Evolutionary conservation across 331 rosid species (phyloP).

Genomic region (Acacia concinna): DNA sequence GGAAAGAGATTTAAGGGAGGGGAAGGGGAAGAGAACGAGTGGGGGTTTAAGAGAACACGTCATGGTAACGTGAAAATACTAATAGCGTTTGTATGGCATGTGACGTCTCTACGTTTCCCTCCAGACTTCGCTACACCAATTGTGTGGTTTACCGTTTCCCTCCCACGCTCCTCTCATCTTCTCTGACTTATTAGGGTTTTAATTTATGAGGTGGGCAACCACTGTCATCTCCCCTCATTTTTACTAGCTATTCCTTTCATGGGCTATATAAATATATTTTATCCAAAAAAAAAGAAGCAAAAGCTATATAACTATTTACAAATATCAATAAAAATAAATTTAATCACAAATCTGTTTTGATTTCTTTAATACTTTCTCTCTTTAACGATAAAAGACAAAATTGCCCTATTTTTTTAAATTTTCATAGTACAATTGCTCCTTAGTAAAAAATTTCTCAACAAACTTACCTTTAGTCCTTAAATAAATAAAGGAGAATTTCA

Average conservation of each 20-base stretch:
- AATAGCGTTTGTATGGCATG: slow-evolving; percentile 37
- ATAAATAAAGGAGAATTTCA: no score
- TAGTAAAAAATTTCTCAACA: no score
- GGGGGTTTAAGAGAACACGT: slow-evolving; percentile 43
- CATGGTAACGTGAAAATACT: background rate
- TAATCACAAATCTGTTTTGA: no score
- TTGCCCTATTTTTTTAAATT: no score
- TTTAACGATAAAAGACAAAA: no score
- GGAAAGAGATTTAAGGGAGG: background rate
- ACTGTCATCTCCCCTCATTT: background rate
- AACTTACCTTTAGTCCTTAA: no score
- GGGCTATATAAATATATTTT: no score
- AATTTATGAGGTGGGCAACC: background rate
- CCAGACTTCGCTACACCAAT: slow-evolving; percentile 4
- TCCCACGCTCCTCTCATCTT: background rate
- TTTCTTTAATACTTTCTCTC: no score
- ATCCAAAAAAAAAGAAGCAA: no score
- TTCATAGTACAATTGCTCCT: no score
- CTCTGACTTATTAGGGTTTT: background rate
- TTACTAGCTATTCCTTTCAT: background rate
- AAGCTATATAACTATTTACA: no score
- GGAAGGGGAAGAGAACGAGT: slow-evolving; percentile 1
- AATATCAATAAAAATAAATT: no score
- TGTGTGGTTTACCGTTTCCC: slow-evolving; percentile 42
- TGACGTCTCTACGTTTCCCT: slow-evolving; percentile 30